Percentiles rank a stretch among this genome's conserved stretches.
phyloP scores from a whole-genome alignment of 345 rosid species.

The Angophora floribunda region DNA sequence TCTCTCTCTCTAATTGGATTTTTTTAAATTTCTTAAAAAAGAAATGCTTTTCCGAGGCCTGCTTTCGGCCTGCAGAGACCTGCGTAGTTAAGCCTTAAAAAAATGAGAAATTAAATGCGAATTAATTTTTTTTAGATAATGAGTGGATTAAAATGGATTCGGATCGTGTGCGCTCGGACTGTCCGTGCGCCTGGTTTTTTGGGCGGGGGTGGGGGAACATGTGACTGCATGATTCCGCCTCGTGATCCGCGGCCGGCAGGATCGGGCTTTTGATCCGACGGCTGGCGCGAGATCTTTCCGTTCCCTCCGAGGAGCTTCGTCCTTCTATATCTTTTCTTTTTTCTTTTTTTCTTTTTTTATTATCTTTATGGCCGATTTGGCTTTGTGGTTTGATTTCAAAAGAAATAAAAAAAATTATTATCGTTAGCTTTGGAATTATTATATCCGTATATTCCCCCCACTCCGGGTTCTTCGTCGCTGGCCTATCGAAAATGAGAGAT shows the following conservation, averaged over 20 bases:
- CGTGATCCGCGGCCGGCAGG: neutral
- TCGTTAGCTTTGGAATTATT: neutral
- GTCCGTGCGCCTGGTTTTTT: neutral
- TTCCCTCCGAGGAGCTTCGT: neutral
- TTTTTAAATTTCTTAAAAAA: neutral
- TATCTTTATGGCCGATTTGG: neutral
- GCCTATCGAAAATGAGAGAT: neutral
- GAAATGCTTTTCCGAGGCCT: neutral
- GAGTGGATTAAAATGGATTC: neutral
- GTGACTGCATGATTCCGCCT: neutral
- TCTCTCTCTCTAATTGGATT: neutral
- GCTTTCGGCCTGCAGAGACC: neutral
- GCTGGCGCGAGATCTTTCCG: neutral
- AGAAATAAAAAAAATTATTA: neutral
- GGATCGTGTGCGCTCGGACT: neutral
- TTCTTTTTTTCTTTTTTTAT: neutral
- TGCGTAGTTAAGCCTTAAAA: neutral
- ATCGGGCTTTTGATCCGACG: neutral
- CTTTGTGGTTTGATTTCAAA: neutral
- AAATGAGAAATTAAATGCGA: neutral
- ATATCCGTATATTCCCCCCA: neutral
- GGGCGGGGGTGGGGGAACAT: neutral
- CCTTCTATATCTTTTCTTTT: neutral
- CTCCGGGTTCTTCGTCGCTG: neutral
- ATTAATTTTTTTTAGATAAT: neutral